Evolutionary conservation across 2,329 filamentous ascomycete genomes (phyloP), one percentile per base, ranked within the genome.

Genomic region (Calonectria leucothoes): DNA sequence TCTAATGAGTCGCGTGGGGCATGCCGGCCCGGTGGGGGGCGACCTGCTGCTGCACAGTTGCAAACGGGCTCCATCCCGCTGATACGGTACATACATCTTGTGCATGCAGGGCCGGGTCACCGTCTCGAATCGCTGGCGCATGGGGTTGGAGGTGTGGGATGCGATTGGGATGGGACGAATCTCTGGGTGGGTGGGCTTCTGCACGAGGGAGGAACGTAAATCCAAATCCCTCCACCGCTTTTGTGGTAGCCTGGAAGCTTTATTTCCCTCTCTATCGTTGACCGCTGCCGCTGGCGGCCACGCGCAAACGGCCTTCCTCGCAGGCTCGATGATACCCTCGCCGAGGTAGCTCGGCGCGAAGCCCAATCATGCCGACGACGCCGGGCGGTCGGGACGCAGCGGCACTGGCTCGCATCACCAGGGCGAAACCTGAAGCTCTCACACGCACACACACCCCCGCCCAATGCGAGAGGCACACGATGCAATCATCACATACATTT

Each of bases 341-440:
- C 25, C 29, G 45, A 49, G n/a, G 27, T n/a, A 23, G 29, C 17
- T 59, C 67, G 27, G 59, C 14, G 15, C 5, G 29, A 27, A 35
- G 20, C 20, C 65, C 70, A 72, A 72, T 65, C 70, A 72, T 5
- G 55, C 48, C 57, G n/a, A n/a, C n/a, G n/a, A n/a, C n/a, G 37
- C 35, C 70, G 70, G 70, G 48, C 35, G 45, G 65, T 72, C 65
- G 70, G 70, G 65, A 72, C 55, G 57, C 70, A 64, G 68, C 49
- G 27, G 57, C 29, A 69, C 70, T 72, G 70, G 70, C 65, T 72
- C 65, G 37, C 70, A 63, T 29, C 25, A 49, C 29, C 55, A 52
- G 20, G 64, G 20, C 48, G 57, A 45, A 57, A 55, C 48, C 69
- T 42, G 33, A 52, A 51, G 48, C 61, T 25, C 29, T 33, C 35